These are phyloP conservation scores for Amorphotheca resinae DNA, from an alignment of 495 filamentous ascomycete genomes.

Conservation along the genomic window DNA sequence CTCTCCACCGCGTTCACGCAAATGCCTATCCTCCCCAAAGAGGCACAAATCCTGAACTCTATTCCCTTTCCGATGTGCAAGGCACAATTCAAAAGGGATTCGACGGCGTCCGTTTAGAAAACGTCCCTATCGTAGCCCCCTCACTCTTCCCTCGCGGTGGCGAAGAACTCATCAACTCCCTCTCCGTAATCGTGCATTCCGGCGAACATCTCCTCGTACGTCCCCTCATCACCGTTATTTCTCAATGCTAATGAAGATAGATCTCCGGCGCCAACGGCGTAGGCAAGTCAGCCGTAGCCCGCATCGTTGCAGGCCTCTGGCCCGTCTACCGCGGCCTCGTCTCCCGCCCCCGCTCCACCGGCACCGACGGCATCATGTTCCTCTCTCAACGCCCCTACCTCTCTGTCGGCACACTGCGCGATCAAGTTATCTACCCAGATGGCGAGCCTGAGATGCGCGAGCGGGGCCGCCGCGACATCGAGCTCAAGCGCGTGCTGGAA, in stretches of 20 bases:
- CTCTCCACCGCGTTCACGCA: constrained; percentile 87
- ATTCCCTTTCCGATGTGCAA: constrained; percentile 79
- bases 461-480: constrained; percentile 56
- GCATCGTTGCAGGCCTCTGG: constrained; percentile 89
- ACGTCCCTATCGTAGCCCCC: constrained; percentile 86
- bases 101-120: constrained; percentile 85
- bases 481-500: constrained; percentile 65
- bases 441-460: constrained; percentile 89
- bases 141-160: constrained; percentile 72
- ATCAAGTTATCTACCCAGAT: constrained; percentile 97
- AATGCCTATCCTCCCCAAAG: constrained; percentile 65
- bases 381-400: constrained; percentile 91
- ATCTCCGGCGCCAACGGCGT: constrained; percentile 94
- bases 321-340: constrained; percentile 86
- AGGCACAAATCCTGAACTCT: constrained; percentile 61
- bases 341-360: constrained; percentile 65
- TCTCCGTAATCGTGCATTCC: constrained; percentile 75
- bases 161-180: constrained; percentile 76
- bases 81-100: constrained; percentile 89
- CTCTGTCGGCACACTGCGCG: constrained; percentile 84
- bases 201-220: constrained; percentile 77
- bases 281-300: constrained; percentile 82
- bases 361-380: constrained; percentile 93
- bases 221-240: neutral
- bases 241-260: constrained; percentile 15